phyloP scores from a whole-genome alignment of 805 yeast species.

The Lipomyces anomalus region DNA sequence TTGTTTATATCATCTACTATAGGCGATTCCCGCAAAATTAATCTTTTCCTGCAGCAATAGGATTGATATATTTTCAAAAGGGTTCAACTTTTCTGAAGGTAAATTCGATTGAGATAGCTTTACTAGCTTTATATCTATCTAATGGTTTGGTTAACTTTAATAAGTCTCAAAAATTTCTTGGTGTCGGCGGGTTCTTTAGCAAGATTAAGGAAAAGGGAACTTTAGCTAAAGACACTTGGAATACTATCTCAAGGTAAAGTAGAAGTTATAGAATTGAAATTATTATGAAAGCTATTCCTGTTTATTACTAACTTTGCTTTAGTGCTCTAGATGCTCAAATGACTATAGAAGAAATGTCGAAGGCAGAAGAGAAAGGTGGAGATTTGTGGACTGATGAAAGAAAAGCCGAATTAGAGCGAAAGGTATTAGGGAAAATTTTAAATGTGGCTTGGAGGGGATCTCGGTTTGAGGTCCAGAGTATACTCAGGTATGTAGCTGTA shows the following conservation, averaged over 20 bases:
- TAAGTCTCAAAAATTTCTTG: conserved; percentile 71
- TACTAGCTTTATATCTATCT: conserved; percentile 83
- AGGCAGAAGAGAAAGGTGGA: conserved; percentile 60
- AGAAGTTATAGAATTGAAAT: conserved; percentile 1
- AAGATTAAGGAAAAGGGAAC: conserved; percentile 79
- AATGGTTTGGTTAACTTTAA: conserved; percentile 62
- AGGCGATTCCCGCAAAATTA: no score
- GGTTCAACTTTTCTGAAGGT: conserved; percentile 59
- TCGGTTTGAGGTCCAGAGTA: conserved; percentile 73
- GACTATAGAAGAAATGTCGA: conserved; percentile 66
- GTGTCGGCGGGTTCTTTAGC: conserved; percentile 78
- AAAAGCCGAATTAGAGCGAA: conserved; percentile 72
- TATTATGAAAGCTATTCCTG: background rate
- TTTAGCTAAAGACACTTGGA: conserved; percentile 75
- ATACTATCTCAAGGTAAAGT: conserved; percentile 65
- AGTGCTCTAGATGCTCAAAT: conserved; percentile 85
- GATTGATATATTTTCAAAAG: conserved; percentile 67
- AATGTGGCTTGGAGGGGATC: conserved; percentile 96
- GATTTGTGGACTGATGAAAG: conserved; percentile 51
- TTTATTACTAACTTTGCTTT: no score
- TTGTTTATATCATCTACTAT: no score
- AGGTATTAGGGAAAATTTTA: conserved; percentile 79
- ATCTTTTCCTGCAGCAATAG: no score
- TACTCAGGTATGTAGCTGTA: no score
- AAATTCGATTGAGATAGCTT: no score